Evolutionary conservation across 176 grass and related monocot genomes (phyloP), one percentile per base, ranked within the genome.

Genomic region (Avena sativa): DNA sequence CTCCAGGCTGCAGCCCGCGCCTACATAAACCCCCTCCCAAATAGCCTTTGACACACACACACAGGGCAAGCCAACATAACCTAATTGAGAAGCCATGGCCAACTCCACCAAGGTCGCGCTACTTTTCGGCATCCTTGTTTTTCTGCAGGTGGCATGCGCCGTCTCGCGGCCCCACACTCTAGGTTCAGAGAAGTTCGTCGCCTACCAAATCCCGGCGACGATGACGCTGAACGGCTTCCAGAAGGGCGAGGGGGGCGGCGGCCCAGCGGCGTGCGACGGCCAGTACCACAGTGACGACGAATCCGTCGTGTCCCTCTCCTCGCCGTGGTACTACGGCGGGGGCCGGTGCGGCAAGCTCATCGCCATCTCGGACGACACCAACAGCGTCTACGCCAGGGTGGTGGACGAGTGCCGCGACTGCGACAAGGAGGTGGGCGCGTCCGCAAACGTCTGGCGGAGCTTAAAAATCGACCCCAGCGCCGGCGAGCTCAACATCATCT

Each of bases 231-330:
- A 89, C 81, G 32, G 60, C 26, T 89, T 84, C 58, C 4, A 89
- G 64, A 9, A 77, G 2, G 57, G 71, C 2, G 0, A 81, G 52
- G 79, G 84, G 0, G 80, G 87, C 4, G 81, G 72, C 44, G 81
- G 9, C 5, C 48, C 66, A 9, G 26, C 80, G 38, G 79, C 20
- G 50, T 84, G 85, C 66, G 85, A 87, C 63, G 46, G 60, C 38
- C 46, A 6, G 0, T 91, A 16, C 74, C 89, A 87, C 72, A 84
- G 80, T 66, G 15, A 91, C 52, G 14, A 23, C 1, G 71, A 84
- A 8, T 50, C 82, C 64, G 10, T 86, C 49, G 88, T 52, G 46
- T 84, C 88, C 6, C 75, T 90, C 17, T 90, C 88, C 8, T 82
- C 88, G 49, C 1, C 70, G 14, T 90, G 84, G 88, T 76, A 47